Conservation (phyloP, 805 yeast genomes). For the Suhomyces sp. region DNA sequence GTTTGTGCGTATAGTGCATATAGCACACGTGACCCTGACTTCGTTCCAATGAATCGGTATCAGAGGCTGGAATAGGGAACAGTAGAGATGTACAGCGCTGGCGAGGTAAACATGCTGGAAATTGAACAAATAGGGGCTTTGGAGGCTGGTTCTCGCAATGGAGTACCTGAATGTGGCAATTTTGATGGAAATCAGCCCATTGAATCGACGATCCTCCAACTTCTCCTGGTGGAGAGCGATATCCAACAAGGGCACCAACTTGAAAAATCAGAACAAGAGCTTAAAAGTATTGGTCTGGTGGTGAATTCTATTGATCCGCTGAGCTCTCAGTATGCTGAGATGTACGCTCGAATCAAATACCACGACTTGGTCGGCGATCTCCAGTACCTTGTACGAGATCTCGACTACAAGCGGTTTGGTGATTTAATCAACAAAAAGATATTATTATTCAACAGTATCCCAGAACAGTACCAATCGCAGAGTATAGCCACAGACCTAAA, state of each 20-base stretch:
- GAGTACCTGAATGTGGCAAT: background rate
- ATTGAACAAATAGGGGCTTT: background rate
- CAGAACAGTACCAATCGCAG: background rate
- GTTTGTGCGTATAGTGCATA: background rate
- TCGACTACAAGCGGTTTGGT: constrained; percentile 12
- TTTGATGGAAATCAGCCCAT: background rate
- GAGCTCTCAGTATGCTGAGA: background rate
- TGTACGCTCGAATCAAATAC: constrained; percentile 21
- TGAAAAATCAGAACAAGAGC: background rate
- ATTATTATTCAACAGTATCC: constrained; percentile 16
- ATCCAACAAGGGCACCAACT: background rate
- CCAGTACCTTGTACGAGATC: constrained; percentile 20
- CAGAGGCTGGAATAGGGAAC: background rate
- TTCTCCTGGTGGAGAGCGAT: background rate
- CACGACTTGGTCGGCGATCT: constrained; percentile 34
- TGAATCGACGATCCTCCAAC: background rate
- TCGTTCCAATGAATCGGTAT: background rate
- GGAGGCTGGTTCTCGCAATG: background rate
- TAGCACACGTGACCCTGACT: background rate
- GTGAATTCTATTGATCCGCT: background rate
- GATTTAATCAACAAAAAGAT: constrained; percentile 31
- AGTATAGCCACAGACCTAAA: constrained; percentile 7
- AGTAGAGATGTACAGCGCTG: background rate
- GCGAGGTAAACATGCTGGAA: background rate
- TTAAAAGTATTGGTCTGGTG: background rate